A percentile compares a stretch with the other conserved stretches of the same genome.
phyloP scores from a whole-genome alignment of 1,284 basidiomycete genomes.

The Laetiporus sulphureus region DNA sequence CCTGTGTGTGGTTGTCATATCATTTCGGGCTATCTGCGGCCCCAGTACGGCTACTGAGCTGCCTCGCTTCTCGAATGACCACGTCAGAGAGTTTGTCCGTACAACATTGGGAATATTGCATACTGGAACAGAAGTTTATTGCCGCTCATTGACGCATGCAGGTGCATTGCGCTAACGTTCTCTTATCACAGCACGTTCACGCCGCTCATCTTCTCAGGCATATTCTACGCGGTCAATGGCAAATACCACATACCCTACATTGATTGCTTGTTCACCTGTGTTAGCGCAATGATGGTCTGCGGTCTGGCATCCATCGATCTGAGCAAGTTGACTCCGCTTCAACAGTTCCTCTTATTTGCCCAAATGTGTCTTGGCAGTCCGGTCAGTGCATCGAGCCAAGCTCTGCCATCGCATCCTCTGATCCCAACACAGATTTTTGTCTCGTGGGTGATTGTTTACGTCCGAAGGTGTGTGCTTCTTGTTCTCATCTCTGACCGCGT shows the following conservation, averaged over 20 bases:
- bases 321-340: conserved; percentile 66
- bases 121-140: neutral
- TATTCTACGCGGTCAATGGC: conserved; percentile 75
- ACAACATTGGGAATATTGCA: neutral
- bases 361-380: conserved; percentile 71
- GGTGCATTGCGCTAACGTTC: neutral
- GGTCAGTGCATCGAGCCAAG: conserved; percentile 33
- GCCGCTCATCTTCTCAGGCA: conserved; percentile 65
- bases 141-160: neutral
- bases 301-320: conserved; percentile 73
- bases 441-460: conserved; percentile 65
- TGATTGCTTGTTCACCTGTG: conserved; percentile 70
- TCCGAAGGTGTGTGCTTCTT: conserved; percentile 42
- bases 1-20: too few relatives aligned
- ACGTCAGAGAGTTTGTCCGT: neutral
- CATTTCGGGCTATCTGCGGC: neutral
- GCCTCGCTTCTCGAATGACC: neutral
- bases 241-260: conserved; percentile 58
- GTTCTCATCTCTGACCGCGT: neutral
- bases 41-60: neutral
- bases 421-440: conserved; percentile 5
- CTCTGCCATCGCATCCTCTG: neutral
- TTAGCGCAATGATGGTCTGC: conserved; percentile 76
- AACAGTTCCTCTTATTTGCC: conserved; percentile 69
- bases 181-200: conserved; percentile 54